Evolutionary conservation across 495 filamentous ascomycete species (phyloP), one percentile per base, ranked within the genome.

Genomic region (Penicillium waksmanii): DNA sequence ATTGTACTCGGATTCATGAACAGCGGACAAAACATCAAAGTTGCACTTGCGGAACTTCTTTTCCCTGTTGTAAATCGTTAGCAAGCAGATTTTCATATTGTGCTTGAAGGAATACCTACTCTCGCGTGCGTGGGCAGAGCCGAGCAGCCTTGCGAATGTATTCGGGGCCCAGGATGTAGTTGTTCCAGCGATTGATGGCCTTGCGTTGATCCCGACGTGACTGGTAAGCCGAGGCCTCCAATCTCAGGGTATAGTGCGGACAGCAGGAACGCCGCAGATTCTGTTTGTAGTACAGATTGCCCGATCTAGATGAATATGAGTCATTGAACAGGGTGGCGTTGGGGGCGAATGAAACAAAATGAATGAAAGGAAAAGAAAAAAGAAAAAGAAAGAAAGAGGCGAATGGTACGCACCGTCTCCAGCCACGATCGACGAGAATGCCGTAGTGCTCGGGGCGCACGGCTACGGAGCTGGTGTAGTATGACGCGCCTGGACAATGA

Each of bases 171-270:
- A 95, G 77, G 40, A 98, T 77, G 75, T 88, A 88, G 64, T 82
- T 89, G 71, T 93, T 96, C 89, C 96, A 97, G 62, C 88, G 87
- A 77, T 97, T 92, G 65, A 97, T 73, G 13, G 91, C 85, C 67
- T 95, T 90, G 40, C 96, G 83, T 65, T 98, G 96, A 66, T 93
- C 90, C 72, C 84, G 89, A 50, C 85, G 80, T 46, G 94, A 75
- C 64, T 85, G 84, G 74, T 90, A 95, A 38, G 78, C 76, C 11
- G 80, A 72, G 6, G 87, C 89, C 68, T 94, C 87, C 48, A 97
- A 81, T 53, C 95, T 87, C 62, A 98, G 87, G 1, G 93, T 96
- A 72, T 98, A 97, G 61, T 96, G 92, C n/a, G 93, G 92, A 69
- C 95, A 98, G 68, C 95, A 98, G 56, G 92, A 90, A 55, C 86